Evolutionary conservation across 352 stramenopile genomes (phyloP), one percentile per base, ranked within the genome.

Genomic region (Phytopythium kandeliae): DNA sequence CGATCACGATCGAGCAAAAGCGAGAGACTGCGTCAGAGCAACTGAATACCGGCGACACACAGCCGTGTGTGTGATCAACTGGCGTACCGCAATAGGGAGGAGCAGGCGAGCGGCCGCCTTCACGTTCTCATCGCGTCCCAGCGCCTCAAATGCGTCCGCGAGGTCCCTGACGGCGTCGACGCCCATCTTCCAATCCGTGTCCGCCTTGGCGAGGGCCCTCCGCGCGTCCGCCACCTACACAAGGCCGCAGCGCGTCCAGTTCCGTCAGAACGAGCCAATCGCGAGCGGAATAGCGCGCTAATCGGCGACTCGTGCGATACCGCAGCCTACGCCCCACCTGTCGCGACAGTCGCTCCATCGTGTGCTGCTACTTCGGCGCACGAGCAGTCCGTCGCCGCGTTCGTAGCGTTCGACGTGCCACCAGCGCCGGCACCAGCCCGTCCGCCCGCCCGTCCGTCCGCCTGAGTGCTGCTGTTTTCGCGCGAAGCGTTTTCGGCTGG

Each of bases 1-100:
- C 5, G 33, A 36, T 33, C 40, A 17, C 36, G 43, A 21, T 48
- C 35, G 25, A 24, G 41, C 21, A 43, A 48, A 21, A 40, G 40
- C 58, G 60, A 46, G 34, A 44, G 25, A 46, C 51, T 44, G 26
- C 19, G 28, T 41, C 24, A 41, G 36, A 13, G 8, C 16, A 17
- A 12, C 17, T 10, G 28, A 34, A 42, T 13, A 26, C 11, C 26
- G 12, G 4, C 11, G 42, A 54, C n/a, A 34, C 13, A 44, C n/a
- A 4, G 34, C 36, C n/a, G n/a, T n/a, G n/a, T n/a, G n/a, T n/a
- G n/a, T n/a, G n/a, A n/a, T n/a, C n/a, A n/a, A n/a, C n/a, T n/a
- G n/a, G n/a, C n/a, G 48, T 31, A 90, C 79, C 33, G 79, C 67
- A 36, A 90, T 57, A 7, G 57, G 51, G 13, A 84, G 28, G 4